These are phyloP conservation scores for Sedum album DNA, from an alignment of 164 flowering plant species.

Conservation along the genomic window DNA sequence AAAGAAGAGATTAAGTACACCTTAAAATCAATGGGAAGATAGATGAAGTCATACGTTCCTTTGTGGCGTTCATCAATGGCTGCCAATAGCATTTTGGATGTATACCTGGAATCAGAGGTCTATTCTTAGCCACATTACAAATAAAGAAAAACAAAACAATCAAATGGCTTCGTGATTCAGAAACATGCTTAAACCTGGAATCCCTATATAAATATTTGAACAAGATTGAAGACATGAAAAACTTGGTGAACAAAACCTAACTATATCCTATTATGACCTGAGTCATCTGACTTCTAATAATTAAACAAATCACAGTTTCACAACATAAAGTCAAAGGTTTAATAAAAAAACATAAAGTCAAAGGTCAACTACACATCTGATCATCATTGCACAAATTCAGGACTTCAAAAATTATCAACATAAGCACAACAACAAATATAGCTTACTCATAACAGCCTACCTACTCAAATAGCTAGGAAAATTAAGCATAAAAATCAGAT, in stretches of 20 bases:
- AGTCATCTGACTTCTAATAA: too few species aligned
- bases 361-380: background rate
- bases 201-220: background rate
- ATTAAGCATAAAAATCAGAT: too few species aligned
- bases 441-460: background rate
- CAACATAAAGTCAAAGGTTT: too few species aligned
- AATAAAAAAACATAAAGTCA: too few species aligned
- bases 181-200: background rate
- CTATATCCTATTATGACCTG: too few species aligned
- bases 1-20: conserved; percentile 13
- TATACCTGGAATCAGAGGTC: conserved; percentile 38
- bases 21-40: conserved; percentile 88
- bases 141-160: background rate
- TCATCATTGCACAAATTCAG: background rate
- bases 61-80: conserved; percentile 69
- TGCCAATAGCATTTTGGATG: conserved; percentile 80
- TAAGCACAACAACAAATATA: background rate
- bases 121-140: background rate
- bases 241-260: too few species aligned
- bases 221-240: background rate
- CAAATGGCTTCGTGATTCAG: background rate
- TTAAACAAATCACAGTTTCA: too few species aligned
- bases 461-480: background rate
- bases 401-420: background rate
- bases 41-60: conserved; percentile 79